phyloP scores from a whole-genome alignment of 179 eudicot species.

The Silene noctiflora region DNA sequence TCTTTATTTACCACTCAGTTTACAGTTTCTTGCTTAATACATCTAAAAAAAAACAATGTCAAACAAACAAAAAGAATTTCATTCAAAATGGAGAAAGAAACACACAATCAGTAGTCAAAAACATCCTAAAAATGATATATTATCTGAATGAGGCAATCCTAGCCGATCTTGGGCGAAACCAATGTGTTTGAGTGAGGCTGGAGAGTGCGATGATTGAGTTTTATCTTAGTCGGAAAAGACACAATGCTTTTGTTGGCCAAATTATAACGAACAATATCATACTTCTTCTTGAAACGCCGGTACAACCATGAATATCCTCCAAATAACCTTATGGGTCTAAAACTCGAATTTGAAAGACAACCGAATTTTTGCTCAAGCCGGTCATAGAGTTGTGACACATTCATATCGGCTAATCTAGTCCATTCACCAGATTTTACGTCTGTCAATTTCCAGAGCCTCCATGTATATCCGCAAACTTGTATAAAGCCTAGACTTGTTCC shows the following conservation, averaged over 20 bases:
- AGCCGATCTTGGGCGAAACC: not conserved
- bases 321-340: not conserved
- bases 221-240: not conserved
- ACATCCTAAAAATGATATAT: too few relatives aligned
- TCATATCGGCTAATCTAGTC: not conserved
- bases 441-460: slow-evolving; percentile 1
- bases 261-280: not conserved
- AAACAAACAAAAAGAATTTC: too few relatives aligned
- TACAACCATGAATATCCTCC: not conserved
- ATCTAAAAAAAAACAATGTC: too few relatives aligned
- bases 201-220: not conserved
- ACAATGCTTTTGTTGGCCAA: not conserved
- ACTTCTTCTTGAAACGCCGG: not conserved
- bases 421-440: not conserved
- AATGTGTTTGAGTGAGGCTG: not conserved
- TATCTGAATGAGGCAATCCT: not conserved
- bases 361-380: not conserved
- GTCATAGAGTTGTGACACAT: not conserved
- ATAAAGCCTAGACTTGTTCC: not conserved
- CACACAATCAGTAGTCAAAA: too few relatives aligned
- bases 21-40: too few relatives aligned
- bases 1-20: too few relatives aligned
- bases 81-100: too few relatives aligned
- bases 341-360: not conserved
- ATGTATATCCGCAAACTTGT: not conserved